Evolutionary conservation across 169 alveolate genomes (phyloP), one percentile per base, ranked within the genome.

Genomic region (Plasmodium gonderi): DNA sequence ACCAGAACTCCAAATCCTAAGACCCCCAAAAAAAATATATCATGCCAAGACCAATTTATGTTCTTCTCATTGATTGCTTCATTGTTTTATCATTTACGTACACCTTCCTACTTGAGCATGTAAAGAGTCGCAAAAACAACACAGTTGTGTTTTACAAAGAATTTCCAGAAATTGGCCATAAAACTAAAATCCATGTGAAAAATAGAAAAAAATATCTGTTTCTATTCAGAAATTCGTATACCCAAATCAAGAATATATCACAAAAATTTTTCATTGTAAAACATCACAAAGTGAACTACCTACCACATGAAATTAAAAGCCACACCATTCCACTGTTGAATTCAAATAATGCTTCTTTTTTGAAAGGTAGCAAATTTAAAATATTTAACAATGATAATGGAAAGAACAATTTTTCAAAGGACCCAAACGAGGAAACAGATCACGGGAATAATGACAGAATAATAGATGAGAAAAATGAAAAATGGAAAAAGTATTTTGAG

Each of bases 1-100:
- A 69, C 26, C 51, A 31, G 54, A 69, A 33, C 23, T 33, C 23
- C 36, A 60, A 29, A 60, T 4, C 36, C 79, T 9, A 20, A 11
- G 12, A 11, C 74, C 33, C 8, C 17, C 74, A 68, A 81, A 17
- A 67, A 81, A 87, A 26, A n/a, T 51, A 65, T 87, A 87, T 54
- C 38, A 87, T 87, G 93, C 83, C 79, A 51, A 74, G 89, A 87
- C 33, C 65, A 38, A 87, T 87, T 54, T 87, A 75, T 33, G 31
- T 75, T 6, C 29, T 87, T 54, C 47, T 87, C 40, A 26, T 75
- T 12, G 79, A 87, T 51, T 87, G 51, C 47, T 87, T 87, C 42
- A 74, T 83, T 75, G 80, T 51, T 75, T 11, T 87, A 54, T 54
- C 40, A 51, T 5, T 75, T 67, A 75, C 64, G 26, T 75, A 75